phyloP scores from a whole-genome alignment of 441 rosid genomes.

The Gossypium trilobum region DNA sequence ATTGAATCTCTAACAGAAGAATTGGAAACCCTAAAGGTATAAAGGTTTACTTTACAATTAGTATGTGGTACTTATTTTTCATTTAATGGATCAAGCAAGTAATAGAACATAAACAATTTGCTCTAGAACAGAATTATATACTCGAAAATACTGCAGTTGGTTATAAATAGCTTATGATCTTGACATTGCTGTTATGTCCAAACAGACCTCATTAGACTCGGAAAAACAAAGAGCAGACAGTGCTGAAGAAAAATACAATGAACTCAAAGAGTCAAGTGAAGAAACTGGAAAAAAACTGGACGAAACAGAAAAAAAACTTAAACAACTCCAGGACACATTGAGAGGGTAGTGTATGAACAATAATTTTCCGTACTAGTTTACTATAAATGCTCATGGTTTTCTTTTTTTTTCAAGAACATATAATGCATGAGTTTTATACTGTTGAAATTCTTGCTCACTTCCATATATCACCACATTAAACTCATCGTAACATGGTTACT shows the following conservation, averaged over 20 bases:
- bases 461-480: not conserved
- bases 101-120: not conserved
- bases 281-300: constrained; percentile 51
- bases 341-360: constrained; percentile 42
- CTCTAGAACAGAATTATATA: not conserved
- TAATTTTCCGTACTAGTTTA: not conserved
- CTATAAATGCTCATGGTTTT: not conserved
- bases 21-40: constrained; percentile 71
- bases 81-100: not conserved
- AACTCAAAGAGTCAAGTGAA: constrained; percentile 45
- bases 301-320: constrained; percentile 70
- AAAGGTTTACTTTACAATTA: not conserved
- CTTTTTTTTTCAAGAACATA: not conserved
- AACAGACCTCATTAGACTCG: constrained; percentile 50
- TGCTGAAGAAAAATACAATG: constrained; percentile 51
- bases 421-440: not conserved
- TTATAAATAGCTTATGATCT: constrained; percentile 7
- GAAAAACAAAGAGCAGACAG: constrained; percentile 68
- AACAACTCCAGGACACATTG: constrained; percentile 70
- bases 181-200: constrained; percentile 8
- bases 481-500: constrained; percentile 11
- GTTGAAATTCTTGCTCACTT: not conserved
- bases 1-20: constrained; percentile 65
- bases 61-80: not conserved
- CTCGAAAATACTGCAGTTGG: not conserved